Evolutionary conservation across 768 basidiomycete species (phyloP).

Genomic region (Hypholoma fasciculare): DNA sequence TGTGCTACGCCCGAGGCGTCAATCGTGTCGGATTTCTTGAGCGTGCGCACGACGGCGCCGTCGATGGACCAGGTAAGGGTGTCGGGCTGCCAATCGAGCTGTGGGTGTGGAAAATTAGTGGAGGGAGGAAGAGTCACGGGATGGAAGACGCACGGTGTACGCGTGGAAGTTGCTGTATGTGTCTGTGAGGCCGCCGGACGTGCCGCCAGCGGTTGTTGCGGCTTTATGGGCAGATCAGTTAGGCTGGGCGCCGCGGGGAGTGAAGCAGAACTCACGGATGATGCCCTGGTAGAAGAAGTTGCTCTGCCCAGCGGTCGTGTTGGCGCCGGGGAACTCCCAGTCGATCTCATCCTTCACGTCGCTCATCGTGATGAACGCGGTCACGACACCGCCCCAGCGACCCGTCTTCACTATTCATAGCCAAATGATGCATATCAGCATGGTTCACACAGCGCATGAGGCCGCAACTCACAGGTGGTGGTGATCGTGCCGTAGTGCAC

Average conservation of each 20-base stretch:
- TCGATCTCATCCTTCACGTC: conserved; percentile 86
- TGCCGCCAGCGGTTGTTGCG: conserved; percentile 46
- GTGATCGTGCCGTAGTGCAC: conserved; percentile 81
- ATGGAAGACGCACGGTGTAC: conserved; percentile 55
- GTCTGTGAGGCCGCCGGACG: conserved; percentile 51
- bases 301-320: conserved; percentile 67
- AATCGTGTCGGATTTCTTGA: conserved; percentile 59
- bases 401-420: conserved; percentile 65
- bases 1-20: conserved; percentile 55
- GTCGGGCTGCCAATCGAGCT: conserved; percentile 84
- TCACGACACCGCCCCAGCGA: conserved; percentile 79
- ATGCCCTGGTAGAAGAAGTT: conserved; percentile 81
- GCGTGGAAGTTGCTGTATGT: conserved; percentile 75
- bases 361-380: conserved; percentile 85
- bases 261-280: conserved; percentile 48
- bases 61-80: conserved; percentile 69
- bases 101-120: conserved; percentile 2
- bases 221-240: conserved; percentile 25
- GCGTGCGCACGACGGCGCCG: conserved; percentile 66
- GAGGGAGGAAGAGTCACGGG: background rate
- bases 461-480: conserved; percentile 44
- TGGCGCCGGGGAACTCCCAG: conserved; percentile 78
- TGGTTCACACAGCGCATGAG: background rate
- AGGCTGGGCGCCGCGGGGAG: background rate
- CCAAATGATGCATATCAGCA: background rate